Base-by-base conservation (phyloP, 129 eudicot genomes). In the Artemisia argyi region DNA sequence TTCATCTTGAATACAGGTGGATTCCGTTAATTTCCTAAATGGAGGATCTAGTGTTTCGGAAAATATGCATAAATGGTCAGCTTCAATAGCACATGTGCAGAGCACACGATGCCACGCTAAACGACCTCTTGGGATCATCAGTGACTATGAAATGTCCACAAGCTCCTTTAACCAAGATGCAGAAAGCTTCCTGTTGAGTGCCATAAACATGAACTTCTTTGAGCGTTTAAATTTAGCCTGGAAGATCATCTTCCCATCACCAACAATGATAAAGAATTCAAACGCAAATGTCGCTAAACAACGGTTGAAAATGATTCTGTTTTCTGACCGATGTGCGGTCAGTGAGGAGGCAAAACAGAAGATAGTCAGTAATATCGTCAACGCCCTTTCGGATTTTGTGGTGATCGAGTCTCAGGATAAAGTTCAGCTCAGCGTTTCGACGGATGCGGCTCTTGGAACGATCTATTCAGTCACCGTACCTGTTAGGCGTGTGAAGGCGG, bases 351-450 rank as follows among this genome's bases (percentile, higher is more conserved):
- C 98, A 1, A 92, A 92, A 65, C 88, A 81, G 85, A 84, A 77
- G 75, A 92, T 92, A 47, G 98, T 92, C 67, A 87, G 83, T 61
- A 86, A 87, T 49, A 74, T 92, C n/a, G 98, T 89, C 52, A 85
- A 62, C 16, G 89, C 88, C 24, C 73, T 92, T 39, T 92, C 98
- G 17, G 96, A 92, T 71, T 89, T 86, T 55, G 96, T 92, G 74
- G 98, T 89, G 88, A 92, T 92, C 17, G 98, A 92, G 54, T 85
- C 98, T 4, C 86, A 85, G 78, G 98, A 92, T 69, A 92, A 92
- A 69, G 98, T 89, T 68, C 98, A 92, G 73, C 76, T 92, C 46
- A 92, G 84, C 76, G 96, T 89, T 28, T 87, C 98, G 3, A 89
- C 96, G 0, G 98, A 89, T 71, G 82, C 88, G 3, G 95, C 86